Evolutionary conservation across 257 asterid species (phyloP), one percentile per base, ranked within the genome.

Genomic region (Nicotiana tomentosiformis): DNA sequence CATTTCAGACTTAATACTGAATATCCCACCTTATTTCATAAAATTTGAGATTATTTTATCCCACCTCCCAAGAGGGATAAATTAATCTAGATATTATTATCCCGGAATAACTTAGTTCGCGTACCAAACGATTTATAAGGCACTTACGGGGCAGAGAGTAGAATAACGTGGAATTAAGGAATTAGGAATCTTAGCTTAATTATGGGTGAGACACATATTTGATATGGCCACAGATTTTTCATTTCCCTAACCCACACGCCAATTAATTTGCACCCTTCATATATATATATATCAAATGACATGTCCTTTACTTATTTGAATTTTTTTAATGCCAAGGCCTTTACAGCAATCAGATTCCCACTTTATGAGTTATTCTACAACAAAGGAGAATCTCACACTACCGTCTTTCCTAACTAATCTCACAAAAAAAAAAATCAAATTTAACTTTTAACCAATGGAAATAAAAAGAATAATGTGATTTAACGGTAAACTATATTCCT

Each of bases 281-380:
- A 37, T 37, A 35, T 37, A 37, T 37, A 35, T 37, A 5, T 20
- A 2, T 72, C 33, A 14, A 74, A 26, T 46, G 9, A 49, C 43
- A 23, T 15, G 26, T 74, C 80, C 62, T 74, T 74, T 74, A 46
- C 62, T 7, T 49, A 20, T 12, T 14, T 14, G 8, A 58, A 18
- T 1, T 20, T 12, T 74, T 49, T 26, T 26, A 33, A 55, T 56
- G 65, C n/a, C 84, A 67, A 80, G 46, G 23, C 43, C 29, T 82
- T 85, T 72, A 80, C 87, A 79, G 56, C 84, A 85, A 55, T 78
- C 80, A 81, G 92, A 89, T 87, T 86, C 89, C 84, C 39, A 26
- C 18, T 2, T 65, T 66, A 46, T 66, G 6, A 70, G 35, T 39
- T 43, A 29, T 2, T 29, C 30, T 29, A 70, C 78, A 74, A 74